Percentiles rank a stretch among this genome's conserved stretches.
These are phyloP conservation scores for Penicillium hordei DNA, from an alignment of 2,329 filamentous ascomycete genomes.

Conservation along the genomic window DNA sequence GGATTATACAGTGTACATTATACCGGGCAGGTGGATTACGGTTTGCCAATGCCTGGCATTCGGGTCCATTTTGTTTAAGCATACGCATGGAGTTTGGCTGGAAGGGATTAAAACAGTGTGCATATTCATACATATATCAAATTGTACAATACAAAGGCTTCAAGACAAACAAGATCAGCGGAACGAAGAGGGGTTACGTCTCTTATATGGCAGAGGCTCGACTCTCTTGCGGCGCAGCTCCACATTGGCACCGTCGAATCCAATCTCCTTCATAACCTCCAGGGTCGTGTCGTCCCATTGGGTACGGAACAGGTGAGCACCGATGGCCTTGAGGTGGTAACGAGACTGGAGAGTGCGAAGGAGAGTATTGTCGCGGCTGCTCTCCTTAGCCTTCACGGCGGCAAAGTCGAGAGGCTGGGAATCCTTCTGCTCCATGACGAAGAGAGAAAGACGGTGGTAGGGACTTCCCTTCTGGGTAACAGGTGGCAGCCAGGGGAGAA, in stretches of 20 bases:
- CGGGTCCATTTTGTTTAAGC: conserved; percentile 9
- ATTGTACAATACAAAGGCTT: conserved; percentile 43
- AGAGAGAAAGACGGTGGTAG: conserved; percentile 84
- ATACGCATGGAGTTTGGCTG: conserved; percentile 32
- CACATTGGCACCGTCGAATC: conserved; percentile 72
- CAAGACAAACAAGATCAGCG: conserved; percentile 34
- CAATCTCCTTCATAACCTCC: conserved; percentile 80
- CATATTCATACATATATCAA: conserved; percentile 45
- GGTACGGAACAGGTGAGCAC: conserved; percentile 82
- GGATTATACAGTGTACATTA: conserved; percentile 2
- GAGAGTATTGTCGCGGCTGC: conserved; percentile 66
- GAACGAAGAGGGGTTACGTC: conserved; percentile 52
- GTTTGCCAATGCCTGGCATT: not conserved
- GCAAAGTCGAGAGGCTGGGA: conserved; percentile 59
- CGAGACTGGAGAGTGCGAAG: conserved; percentile 72
- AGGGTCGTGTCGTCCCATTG: conserved; percentile 86
- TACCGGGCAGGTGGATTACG: not conserved
- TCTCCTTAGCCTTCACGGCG: conserved; percentile 53
- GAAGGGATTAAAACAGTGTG: conserved; percentile 23
- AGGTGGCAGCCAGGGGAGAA: conserved; percentile 78
- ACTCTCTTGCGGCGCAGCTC: conserved; percentile 82
- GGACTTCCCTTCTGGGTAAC: conserved; percentile 85
- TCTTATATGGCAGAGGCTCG: conserved; percentile 65
- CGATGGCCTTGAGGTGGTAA: conserved; percentile 69
- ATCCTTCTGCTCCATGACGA: conserved; percentile 76